phyloP scores from a whole-genome alignment of 768 basidiomycete genomes.

The Boletus fagicola region DNA sequence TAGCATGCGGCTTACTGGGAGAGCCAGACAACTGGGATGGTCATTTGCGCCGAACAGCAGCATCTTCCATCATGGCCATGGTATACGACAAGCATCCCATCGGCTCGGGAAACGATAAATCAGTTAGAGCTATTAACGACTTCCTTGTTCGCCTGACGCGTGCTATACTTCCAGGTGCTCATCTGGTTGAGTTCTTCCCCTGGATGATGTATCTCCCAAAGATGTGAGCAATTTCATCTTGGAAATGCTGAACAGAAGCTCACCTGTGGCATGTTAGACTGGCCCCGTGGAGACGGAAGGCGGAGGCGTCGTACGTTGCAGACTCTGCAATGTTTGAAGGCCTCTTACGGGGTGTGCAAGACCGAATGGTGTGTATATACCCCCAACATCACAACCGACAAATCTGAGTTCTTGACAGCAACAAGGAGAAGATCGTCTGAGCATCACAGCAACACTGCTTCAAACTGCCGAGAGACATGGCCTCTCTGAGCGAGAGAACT shows the following conservation, averaged over 20 bases:
- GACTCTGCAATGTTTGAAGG: background rate
- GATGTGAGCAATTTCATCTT: background rate
- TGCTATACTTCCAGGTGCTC: constrained; percentile 37
- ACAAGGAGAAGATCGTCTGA: background rate
- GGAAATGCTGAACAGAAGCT: background rate
- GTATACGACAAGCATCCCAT: constrained; percentile 23
- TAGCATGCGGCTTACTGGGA: constrained; percentile 23
- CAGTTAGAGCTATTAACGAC: constrained; percentile 13
- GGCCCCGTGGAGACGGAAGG: too few relatives aligned
- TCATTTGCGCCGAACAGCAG: constrained; percentile 29
- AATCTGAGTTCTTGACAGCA: background rate
- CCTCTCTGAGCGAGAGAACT: too few relatives aligned
- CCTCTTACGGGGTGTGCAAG: background rate
- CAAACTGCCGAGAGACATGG: constrained; percentile 2
- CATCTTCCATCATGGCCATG: constrained; percentile 30
- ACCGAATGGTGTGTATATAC: background rate
- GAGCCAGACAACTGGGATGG: constrained; percentile 32
- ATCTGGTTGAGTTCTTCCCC: constrained; percentile 38
- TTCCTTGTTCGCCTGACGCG: constrained; percentile 30
- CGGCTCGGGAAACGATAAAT: constrained; percentile 2
- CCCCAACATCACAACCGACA: background rate
- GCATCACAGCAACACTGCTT: background rate
- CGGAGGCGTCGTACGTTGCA: background rate
- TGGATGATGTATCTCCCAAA: constrained; percentile 33
- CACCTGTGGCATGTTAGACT: background rate